A percentile compares a stretch with the other conserved stretches of the same genome.
Evolutionary conservation across 2,329 filamentous ascomycete genomes (phyloP).

Genomic region (Clonostachys byssicola): DNA sequence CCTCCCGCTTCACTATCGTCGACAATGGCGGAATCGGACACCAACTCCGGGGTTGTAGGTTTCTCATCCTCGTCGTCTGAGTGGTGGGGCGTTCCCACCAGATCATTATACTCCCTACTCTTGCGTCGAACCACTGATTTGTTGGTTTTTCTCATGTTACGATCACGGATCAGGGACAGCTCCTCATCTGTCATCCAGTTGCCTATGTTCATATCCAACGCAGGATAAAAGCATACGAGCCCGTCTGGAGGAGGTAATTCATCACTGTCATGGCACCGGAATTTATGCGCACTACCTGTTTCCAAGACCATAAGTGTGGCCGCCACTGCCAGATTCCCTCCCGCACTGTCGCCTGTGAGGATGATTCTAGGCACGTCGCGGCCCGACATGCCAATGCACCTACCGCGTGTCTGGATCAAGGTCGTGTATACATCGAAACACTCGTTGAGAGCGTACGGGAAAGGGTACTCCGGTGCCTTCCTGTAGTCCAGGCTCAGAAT

Average conservation of each 20-base stretch:
- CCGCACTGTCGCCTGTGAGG: conserved; percentile 43
- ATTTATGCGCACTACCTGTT: conserved; percentile 44
- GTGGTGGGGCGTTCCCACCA: conserved; percentile 78
- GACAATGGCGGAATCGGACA: not conserved
- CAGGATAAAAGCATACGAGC: conserved; percentile 82
- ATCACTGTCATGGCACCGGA: conserved; percentile 26
- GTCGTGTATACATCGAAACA: conserved; percentile 41
- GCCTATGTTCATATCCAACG: conserved; percentile 93
- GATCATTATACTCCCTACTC: conserved; percentile 79
- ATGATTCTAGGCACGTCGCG: conserved; percentile 31
- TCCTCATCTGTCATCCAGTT: conserved; percentile 99
- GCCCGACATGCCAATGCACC: conserved; percentile 40
- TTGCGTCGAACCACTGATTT: conserved; percentile 76
- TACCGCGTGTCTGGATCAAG: conserved; percentile 26
- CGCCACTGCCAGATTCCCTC: conserved; percentile 52
- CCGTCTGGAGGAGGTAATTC: conserved; percentile 73
- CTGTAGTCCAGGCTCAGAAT: conserved; percentile 85
- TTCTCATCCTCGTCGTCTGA: conserved; percentile 68
- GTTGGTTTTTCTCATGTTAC: conserved; percentile 74
- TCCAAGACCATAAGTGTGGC: conserved; percentile 89
- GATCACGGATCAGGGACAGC: conserved; percentile 88
- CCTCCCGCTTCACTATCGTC: not conserved
- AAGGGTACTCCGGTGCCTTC: conserved; percentile 46
- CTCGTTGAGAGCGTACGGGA: conserved; percentile 43
- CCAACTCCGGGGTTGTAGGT: not conserved